Evolutionary conservation across 2,329 filamentous ascomycete genomes (phyloP).

Genomic region (Sclerotinia trifoliorum): DNA sequence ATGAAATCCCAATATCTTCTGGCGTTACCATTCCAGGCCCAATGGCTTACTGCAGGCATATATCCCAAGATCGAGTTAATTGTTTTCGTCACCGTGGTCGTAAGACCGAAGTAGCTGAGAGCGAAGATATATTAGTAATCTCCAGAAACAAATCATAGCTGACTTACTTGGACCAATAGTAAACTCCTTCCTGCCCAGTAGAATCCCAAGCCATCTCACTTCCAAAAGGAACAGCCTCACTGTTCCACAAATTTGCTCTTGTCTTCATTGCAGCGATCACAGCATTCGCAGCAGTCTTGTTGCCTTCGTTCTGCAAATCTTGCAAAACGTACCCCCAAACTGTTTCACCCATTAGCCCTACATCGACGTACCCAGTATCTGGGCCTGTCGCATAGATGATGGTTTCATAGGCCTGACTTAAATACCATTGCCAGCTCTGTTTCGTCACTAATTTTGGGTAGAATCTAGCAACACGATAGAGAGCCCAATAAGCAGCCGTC

Average conservation of each 20-base stretch:
- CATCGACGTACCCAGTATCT: conserved; percentile 46
- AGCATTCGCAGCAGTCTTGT: conserved; percentile 42
- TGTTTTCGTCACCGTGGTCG: conserved; percentile 49
- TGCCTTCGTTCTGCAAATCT: conserved; percentile 51
- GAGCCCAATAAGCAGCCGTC: conserved; percentile 54
- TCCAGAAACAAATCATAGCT: too few relatives aligned
- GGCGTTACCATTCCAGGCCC: conserved; percentile 63
- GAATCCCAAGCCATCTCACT: conserved; percentile 64
- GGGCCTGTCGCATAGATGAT: conserved; percentile 43
- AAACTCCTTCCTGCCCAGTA: conserved; percentile 61
- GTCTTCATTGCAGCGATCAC: conserved; percentile 49
- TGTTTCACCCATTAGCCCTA: conserved; percentile 60
- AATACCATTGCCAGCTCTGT: conserved; percentile 54
- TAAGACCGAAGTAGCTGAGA: conserved; percentile 48
- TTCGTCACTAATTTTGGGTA: conserved; percentile 47
- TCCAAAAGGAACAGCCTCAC: conserved; percentile 53
- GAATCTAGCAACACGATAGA: conserved; percentile 54
- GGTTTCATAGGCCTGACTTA: conserved; percentile 54
- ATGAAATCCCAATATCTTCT: conserved; percentile 47
- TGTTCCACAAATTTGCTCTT: conserved; percentile 52
- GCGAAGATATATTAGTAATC: not conserved
- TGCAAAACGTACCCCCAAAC: conserved; percentile 53
- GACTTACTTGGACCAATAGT: conserved; percentile 50
- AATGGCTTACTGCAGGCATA: conserved; percentile 57
- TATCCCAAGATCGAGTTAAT: conserved; percentile 55